Evolutionary conservation across 2,329 filamentous ascomycete species (phyloP), one percentile per base, ranked within the genome.

Genomic region (Zymoseptoria brevis): DNA sequence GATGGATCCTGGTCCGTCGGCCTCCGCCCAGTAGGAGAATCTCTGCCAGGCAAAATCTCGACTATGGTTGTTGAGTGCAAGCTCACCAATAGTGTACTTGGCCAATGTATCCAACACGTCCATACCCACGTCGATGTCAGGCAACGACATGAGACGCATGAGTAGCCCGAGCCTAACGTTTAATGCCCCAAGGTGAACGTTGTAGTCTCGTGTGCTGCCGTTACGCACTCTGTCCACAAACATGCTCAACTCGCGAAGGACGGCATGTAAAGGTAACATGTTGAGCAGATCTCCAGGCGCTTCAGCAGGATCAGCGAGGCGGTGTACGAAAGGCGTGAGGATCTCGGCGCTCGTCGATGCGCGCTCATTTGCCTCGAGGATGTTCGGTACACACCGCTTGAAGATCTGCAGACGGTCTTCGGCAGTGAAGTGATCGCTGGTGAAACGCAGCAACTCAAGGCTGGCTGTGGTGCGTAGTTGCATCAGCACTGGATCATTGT

Each of bases 81-180:
- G 51, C 7, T 60, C 53, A 7, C 66, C 66, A 41, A 64, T 56
- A 2, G 64, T 59, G 50, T 57, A 60, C 2, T 56, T 45, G 55
- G 63, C 67, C 19, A 68, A 45, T 8, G 58, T 26, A 45, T 60
- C 29, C 50, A 56, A 52, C 8, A 57, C 49, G 2, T 54, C 59
- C 9, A 61, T 62, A 21, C 58, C 52, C 50, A 56, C 50, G 3
- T 56, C 41, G 8, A 29, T 29, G 7, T 35, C 56, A 8, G 59
- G 50, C 13, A 63, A 45, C n/a, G 59, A 55, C 45, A 67, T 56
- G 24, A 68, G 57, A 16, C 79, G 78, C 49, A 80, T 77, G 19
- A 89, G 79, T 66, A 89, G 88, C 1, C 85, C 80, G 45, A 88
- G 79, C 35, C 66, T 56, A 1, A 52, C n/a, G 7, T 51, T 55